These are phyloP conservation scores for Thermoascus crustaceus DNA, from an alignment of 2,329 filamentous ascomycete species.

Conservation along the genomic window DNA sequence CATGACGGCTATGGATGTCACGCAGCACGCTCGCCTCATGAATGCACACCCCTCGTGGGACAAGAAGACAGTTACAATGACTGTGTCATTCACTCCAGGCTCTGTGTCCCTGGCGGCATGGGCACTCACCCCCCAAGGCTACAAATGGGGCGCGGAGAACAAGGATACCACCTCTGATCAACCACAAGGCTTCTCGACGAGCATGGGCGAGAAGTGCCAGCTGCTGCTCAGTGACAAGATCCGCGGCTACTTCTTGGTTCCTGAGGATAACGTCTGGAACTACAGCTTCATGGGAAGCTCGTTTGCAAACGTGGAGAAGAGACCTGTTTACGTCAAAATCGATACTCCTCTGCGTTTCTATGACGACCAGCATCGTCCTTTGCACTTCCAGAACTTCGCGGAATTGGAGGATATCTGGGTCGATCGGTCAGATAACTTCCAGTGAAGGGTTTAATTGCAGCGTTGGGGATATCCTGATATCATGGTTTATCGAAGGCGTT, in stretches of 20 bases:
- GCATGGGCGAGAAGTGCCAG: conserved; percentile 93
- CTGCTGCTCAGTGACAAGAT: conserved; percentile 88
- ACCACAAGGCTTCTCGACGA: conserved; percentile 84
- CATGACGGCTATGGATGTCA: conserved; percentile 93
- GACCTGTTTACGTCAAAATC: conserved; percentile 81
- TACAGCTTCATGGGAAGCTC: conserved; percentile 95
- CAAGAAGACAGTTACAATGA: conserved; percentile 87
- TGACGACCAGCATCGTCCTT: conserved; percentile 78
- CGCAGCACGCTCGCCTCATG: conserved; percentile 84
- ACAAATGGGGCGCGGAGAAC: conserved; percentile 96
- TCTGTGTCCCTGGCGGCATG: conserved; percentile 92
- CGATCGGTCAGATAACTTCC: conserved; percentile 87
- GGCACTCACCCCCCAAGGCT: conserved; percentile 83
- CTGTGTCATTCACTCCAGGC: conserved; percentile 91
- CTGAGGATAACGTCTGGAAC: conserved; percentile 86
- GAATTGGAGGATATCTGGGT: conserved; percentile 97
- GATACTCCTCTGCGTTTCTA: conserved; percentile 89
- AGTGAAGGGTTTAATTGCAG: conserved; percentile 44
- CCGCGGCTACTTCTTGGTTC: conserved; percentile 90
- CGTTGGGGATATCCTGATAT: conserved; percentile 11
- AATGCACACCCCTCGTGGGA: conserved; percentile 74
- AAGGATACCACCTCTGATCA: conserved; percentile 87
- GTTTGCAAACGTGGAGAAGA: conserved; percentile 85
- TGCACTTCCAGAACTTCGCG: conserved; percentile 96
- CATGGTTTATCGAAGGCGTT: conserved; percentile 1